Evolutionary conservation across 2,329 filamentous ascomycete genomes (phyloP).

Genomic region (Ceratocystis alfenasii): DNA sequence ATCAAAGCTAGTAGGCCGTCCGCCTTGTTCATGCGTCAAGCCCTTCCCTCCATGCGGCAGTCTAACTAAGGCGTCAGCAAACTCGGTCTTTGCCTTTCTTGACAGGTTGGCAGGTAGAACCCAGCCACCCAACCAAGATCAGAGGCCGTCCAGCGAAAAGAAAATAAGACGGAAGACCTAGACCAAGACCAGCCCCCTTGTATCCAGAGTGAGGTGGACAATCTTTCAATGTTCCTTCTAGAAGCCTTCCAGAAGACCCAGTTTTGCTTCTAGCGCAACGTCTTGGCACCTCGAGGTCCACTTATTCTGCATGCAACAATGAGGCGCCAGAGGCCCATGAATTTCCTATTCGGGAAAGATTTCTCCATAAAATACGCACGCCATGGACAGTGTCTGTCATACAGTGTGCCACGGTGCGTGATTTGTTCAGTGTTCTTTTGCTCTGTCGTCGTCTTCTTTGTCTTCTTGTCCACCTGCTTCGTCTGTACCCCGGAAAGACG

Average conservation of each 20-base stretch:
- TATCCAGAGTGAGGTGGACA: too few species aligned
- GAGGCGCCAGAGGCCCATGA: neutral
- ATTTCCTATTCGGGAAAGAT: neutral
- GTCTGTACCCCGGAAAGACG: neutral
- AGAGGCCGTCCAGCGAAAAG: neutral
- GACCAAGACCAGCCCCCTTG: too few species aligned
- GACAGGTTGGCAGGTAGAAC: conserved; percentile 3
- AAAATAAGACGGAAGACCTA: neutral
- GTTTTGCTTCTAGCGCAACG: neutral
- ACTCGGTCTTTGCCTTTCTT: neutral
- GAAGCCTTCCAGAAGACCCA: neutral
- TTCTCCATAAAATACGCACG: neutral
- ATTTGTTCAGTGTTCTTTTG: neutral
- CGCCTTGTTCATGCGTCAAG: too few species aligned
- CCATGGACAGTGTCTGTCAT: neutral
- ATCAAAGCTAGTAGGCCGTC: too few species aligned
- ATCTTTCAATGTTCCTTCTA: neutral
- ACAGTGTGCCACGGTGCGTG: neutral
- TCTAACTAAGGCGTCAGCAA: neutral
- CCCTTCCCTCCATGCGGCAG: too few species aligned
- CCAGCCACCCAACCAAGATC: neutral
- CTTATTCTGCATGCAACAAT: neutral
- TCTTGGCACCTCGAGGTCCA: neutral
- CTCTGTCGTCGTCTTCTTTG: neutral
- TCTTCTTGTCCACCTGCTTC: too few species aligned